phyloP scores from a whole-genome alignment of 805 yeast genomes.

The Pichia nakasei region DNA sequence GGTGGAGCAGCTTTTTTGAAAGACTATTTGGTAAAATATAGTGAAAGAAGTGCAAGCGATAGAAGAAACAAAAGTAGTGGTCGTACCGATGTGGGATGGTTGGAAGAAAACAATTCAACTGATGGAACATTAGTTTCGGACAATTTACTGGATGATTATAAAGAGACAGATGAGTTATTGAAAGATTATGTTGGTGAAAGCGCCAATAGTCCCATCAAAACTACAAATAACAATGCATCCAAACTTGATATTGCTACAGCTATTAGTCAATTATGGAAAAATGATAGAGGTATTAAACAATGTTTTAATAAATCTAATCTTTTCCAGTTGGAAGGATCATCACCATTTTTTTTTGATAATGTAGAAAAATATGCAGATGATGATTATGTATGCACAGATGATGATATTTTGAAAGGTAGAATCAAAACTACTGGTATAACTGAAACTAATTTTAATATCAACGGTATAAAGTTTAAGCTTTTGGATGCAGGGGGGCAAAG shows the following conservation, averaged over 20 bases:
- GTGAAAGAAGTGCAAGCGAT: conserved; percentile 43
- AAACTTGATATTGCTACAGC: conserved; percentile 63
- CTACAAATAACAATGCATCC: conserved; percentile 3
- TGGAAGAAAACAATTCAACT: conserved; percentile 11
- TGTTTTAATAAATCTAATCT: conserved; percentile 57
- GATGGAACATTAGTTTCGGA: conserved; percentile 7
- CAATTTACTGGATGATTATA: conserved; percentile 8
- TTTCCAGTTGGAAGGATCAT: conserved; percentile 80
- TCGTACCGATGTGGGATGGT: conserved; percentile 30
- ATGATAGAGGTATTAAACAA: conserved; percentile 56
- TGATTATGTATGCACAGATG: conserved; percentile 62
- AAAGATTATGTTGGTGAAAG: conserved; percentile 15
- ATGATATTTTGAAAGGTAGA: conserved; percentile 81
- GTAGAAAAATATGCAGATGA: conserved; percentile 57
- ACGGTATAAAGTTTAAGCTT: conserved; percentile 59
- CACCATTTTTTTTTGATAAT: conserved; percentile 71
- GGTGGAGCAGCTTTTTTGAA: conserved; percentile 57
- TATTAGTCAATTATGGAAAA: conserved; percentile 57
- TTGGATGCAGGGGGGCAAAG: conserved; percentile 97
- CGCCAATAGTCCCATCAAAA: conserved; percentile 4
- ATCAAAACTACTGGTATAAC: conserved; percentile 95
- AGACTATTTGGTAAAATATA: conserved; percentile 55
- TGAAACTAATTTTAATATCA: conserved; percentile 68
- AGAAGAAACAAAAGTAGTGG: conserved; percentile 52
- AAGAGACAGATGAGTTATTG: conserved; percentile 9